phyloP scores from a whole-genome alignment of 169 alveolate species.

The Plasmodium vivax region DNA sequence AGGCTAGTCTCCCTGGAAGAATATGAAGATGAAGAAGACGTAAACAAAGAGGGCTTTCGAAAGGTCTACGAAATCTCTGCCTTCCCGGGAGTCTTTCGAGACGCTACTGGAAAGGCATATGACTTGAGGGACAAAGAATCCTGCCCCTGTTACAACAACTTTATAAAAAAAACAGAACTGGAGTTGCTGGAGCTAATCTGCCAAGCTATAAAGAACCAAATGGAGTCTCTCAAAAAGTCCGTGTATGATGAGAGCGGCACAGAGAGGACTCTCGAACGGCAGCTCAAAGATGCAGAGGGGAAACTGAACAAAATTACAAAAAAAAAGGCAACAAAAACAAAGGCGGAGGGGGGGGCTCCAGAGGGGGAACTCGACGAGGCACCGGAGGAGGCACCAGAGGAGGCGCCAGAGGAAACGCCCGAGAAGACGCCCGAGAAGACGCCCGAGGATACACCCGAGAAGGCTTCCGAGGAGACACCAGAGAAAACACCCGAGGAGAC shows the following conservation, averaged over 20 bases:
- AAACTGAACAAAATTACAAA: constrained; percentile 35
- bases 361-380: not conserved
- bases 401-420: no score
- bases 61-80: constrained; percentile 92
- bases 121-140: constrained; percentile 93
- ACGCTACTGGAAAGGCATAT: constrained; percentile 90
- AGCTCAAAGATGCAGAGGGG: constrained; percentile 38
- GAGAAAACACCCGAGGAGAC: not conserved
- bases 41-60: constrained; percentile 87
- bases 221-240: constrained; percentile 49
- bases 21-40: constrained; percentile 91
- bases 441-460: not conserved
- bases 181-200: constrained; percentile 77
- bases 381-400: no score
- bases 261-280: constrained; percentile 38
- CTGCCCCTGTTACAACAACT: constrained; percentile 90
- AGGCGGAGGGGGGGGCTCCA: not conserved
- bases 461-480: not conserved
- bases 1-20: constrained; percentile 88
- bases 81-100: constrained; percentile 90
- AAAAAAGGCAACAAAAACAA: constrained; percentile 6
- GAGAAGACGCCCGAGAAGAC: no score
- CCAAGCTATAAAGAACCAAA: constrained; percentile 81
- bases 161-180: constrained; percentile 74
- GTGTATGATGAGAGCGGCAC: constrained; percentile 27